These are phyloP conservation scores for Neostapfia colusana DNA, from an alignment of 176 grass and related monocot genomes.

Conservation along the genomic window DNA sequence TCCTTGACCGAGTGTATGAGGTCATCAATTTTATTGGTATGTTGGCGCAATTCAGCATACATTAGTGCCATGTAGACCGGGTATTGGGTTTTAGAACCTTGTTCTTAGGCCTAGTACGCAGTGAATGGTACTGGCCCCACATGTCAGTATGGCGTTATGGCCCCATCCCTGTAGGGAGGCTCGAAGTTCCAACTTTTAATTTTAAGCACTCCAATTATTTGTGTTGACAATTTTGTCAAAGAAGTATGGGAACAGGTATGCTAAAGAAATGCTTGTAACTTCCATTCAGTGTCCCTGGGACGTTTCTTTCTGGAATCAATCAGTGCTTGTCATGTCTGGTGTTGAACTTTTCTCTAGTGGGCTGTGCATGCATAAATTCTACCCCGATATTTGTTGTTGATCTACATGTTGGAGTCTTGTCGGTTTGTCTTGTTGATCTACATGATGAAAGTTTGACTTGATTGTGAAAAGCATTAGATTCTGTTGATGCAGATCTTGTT, in stretches of 20 bases:
- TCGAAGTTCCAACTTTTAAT: constrained; percentile 41
- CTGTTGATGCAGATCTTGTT: constrained; percentile 32
- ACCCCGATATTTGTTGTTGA: constrained; percentile 13
- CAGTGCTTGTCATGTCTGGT: constrained; percentile 18
- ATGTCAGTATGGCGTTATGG: constrained; percentile 22
- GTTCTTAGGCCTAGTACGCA: constrained; percentile 33
- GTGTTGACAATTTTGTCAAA: constrained; percentile 54
- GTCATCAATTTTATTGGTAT: constrained; percentile 5
- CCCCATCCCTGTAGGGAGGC: constrained; percentile 37
- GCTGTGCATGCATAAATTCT: constrained; percentile 34
- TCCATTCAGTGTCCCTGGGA: constrained; percentile 33
- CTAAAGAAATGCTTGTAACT: constrained; percentile 24
- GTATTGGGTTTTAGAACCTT: constrained; percentile 36
- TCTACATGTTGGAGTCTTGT: constrained; percentile 38
- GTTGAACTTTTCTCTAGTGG: constrained; percentile 20
- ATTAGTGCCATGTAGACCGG: constrained; percentile 30
- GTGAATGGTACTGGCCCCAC: constrained; percentile 30
- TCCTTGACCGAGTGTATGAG: constrained; percentile 28
- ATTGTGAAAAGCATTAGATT: constrained; percentile 34
- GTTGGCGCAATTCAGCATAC: background rate
- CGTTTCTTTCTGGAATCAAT: constrained; percentile 31
- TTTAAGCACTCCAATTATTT: constrained; percentile 52
- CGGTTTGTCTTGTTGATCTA: background rate
- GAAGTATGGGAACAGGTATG: constrained; percentile 16
- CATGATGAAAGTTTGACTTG: constrained; percentile 41